Evolutionary conservation across 208 protist species (phyloP).

Genomic region (Leishmania amazonensis): DNA sequence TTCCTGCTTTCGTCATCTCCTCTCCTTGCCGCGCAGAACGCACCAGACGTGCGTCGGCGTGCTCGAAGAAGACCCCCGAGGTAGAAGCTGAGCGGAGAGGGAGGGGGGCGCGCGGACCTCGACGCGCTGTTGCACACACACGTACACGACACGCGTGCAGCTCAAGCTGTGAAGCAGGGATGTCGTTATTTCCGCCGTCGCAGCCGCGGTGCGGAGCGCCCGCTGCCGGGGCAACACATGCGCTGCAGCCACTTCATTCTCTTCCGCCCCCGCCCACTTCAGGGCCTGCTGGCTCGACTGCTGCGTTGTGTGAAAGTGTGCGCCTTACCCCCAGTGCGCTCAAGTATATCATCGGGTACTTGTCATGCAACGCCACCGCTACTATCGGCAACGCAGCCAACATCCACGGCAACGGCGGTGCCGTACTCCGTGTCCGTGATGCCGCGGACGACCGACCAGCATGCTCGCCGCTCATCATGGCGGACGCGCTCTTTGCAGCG

Average conservation of each 20-base stretch:
- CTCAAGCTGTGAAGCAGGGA: not conserved
- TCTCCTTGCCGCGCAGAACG: not conserved
- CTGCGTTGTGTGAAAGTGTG: not conserved
- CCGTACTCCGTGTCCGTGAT: not conserved
- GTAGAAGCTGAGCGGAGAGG: too few species aligned
- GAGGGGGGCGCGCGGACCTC: too few species aligned
- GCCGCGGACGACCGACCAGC: not conserved
- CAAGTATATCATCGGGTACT: not conserved
- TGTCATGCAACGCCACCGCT: slow-evolving; percentile 5
- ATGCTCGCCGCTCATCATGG: not conserved
- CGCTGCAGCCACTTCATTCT: not conserved
- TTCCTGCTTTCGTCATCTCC: not conserved
- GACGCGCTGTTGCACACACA: not conserved
- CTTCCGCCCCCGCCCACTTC: not conserved
- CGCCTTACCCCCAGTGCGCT: not conserved
- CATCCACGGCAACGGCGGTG: not conserved
- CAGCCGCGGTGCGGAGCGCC: not conserved
- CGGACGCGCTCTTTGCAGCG: slow-evolving; percentile 8
- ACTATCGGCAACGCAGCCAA: not conserved
- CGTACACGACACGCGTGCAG: not conserved
- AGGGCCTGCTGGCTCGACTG: not conserved
- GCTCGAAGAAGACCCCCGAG: too few species aligned
- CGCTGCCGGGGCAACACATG: not conserved
- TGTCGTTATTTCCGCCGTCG: not conserved
- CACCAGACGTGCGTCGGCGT: not conserved